Base-by-base conservation (phyloP, 1,139 yeast genomes). In the Debaryomycetaceae sp. region DNA sequence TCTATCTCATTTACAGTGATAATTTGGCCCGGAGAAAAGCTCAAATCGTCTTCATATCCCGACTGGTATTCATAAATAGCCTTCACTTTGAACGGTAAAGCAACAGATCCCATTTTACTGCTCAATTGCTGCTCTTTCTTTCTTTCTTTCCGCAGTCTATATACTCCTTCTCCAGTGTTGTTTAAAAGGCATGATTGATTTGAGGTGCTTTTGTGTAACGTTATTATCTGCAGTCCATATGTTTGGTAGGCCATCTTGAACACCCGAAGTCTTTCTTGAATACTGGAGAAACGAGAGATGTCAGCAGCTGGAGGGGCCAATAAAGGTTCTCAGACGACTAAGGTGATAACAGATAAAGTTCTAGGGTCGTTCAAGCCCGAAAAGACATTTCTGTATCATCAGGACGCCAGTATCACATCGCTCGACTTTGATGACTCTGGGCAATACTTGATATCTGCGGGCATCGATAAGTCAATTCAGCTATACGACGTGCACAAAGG, bases 361-460 rank as follows among this genome's bases (percentile, higher is more conserved):
- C 60, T 85, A 42, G 57, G 66, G 36, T 59, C 78, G 33, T 74
- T 85, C 56, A 63, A 67, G 49, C 88, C 83, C 39, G 68, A 76
- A 36, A 89, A 85, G 58, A 65, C 78, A 20, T 78, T 87, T 49
- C 68, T 76, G 43, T 75, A 78, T 54, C 87, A 83, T 54, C 74
- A 78, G 45, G 72, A 72, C 24, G 76, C 79, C 3, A 70, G 84
- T 6, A 78, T 90, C 9, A 88, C 97, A 5, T 87, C 97, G 22
- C 63, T 93, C 24, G 91, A 87, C 57, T 93, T 83, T 59, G 96
- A 90, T 60, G 95, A 86, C 54, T 73, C 87, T 6, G 99, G 99
- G 5, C 87, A 85, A 52, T 87, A 71, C 58, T 72, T 88, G 37
- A 69, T 95, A 34, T 80, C 96, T 2, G 76, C 96, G 0, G 89